phyloP scores from a whole-genome alignment of 176 grass and related monocot species.

The Lolium multiflorum region DNA sequence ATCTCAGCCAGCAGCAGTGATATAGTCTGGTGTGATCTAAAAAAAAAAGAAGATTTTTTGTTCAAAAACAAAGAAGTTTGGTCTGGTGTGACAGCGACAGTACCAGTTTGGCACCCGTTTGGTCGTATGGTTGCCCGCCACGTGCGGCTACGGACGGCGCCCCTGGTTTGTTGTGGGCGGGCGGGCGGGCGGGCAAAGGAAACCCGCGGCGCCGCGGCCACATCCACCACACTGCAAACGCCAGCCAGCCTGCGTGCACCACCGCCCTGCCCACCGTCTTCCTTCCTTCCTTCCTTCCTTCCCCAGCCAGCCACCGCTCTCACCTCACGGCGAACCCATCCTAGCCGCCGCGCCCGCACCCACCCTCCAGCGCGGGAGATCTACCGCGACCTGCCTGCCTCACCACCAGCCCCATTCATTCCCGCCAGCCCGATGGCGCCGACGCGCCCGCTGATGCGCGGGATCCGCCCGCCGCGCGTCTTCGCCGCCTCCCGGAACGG shows the following conservation, averaged over 20 bases:
- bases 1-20: too few species aligned
- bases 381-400: background rate
- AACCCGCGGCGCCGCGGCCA: background rate
- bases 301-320: background rate
- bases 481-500: constrained; percentile 40
- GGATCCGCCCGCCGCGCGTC: constrained; percentile 61
- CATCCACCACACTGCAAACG: background rate
- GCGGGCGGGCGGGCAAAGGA: background rate
- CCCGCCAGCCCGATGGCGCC: constrained; percentile 44
- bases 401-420: background rate
- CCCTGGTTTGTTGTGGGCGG: background rate
- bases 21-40: too few species aligned
- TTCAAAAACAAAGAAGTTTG: too few species aligned
- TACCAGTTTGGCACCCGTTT: too few species aligned
- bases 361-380: background rate
- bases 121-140: too few species aligned
- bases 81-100: too few species aligned
- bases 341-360: background rate
- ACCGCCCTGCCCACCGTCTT: background rate
- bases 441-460: constrained; percentile 74
- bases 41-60: too few species aligned
- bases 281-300: background rate
- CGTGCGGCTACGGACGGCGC: background rate
- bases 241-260: background rate
- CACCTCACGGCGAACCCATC: background rate